Evolutionary conservation across 225 moss, liverwort and hornwort species (phyloP).

Genomic region (Pseudisothecium myosuroides): DNA sequence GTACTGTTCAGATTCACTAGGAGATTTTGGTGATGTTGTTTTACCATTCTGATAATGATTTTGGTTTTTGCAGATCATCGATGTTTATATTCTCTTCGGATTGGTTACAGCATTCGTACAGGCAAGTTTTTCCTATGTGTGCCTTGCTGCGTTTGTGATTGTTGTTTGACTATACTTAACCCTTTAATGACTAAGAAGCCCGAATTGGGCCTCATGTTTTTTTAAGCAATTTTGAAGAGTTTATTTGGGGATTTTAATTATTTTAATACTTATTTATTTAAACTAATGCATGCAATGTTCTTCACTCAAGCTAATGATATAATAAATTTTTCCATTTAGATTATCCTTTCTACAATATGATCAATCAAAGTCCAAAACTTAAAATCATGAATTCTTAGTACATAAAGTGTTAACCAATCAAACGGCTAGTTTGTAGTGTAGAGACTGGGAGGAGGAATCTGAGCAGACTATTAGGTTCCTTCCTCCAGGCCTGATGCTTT

Average conservation of each 20-base stretch:
- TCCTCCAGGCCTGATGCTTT: not conserved
- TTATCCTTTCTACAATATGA: too few relatives aligned
- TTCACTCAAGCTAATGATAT: too few relatives aligned
- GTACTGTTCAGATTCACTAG: not conserved
- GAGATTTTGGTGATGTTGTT: not conserved
- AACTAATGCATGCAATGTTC: too few relatives aligned
- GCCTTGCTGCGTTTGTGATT: not conserved
- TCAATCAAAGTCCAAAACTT: too few relatives aligned
- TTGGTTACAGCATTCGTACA: conserved; percentile 68
- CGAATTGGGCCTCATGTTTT: too few relatives aligned
- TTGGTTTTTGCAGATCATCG: conserved; percentile 59
- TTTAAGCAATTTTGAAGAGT: too few relatives aligned
- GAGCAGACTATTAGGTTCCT: not conserved
- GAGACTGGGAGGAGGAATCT: not conserved
- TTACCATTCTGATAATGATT: not conserved
- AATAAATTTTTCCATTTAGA: too few relatives aligned
- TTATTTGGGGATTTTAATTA: too few relatives aligned
- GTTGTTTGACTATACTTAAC: not conserved
- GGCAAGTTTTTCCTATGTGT: conserved; percentile 16
- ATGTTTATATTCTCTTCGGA: conserved; percentile 71
- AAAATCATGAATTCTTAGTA: too few relatives aligned
- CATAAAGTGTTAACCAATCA: too few relatives aligned
- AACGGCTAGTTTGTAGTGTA: not conserved
- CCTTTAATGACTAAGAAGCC: too few relatives aligned
- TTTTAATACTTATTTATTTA: too few relatives aligned